Evolutionary conservation across 208 protist genomes (phyloP), one percentile per base, ranked within the genome.

Genomic region (Trypanosoma vivax): DNA sequence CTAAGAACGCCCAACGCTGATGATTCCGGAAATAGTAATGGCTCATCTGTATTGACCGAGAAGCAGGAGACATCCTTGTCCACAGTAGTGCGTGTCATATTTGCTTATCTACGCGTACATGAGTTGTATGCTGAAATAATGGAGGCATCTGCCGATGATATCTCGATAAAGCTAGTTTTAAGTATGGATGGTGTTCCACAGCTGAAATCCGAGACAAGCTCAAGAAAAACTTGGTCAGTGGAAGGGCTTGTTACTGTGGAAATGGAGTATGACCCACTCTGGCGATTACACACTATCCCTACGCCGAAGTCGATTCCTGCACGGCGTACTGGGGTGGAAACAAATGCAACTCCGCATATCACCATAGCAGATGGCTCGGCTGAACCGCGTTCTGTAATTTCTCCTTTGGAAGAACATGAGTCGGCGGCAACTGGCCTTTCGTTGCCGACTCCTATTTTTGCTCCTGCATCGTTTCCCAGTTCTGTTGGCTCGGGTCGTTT

Each of bases 91-190:
- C 50, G 60, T 33, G 60, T 66, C 37, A 60, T 66, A 35, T 66
- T 54, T 66, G 60, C 60, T 2, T 66, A 66, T 41, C 21, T 66
- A 7, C 60, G 60, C 23, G 54, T 66, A 54, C 60, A 66, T 42
- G 51, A 66, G 37, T 24, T 66, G 29, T 66, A 42, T 54, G 5
- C 56, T 18, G 50, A 66, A 16, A 45, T 66, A 16, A 49, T 52
- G 31, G 10, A 50, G 25, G 11, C 37, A 1, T 27, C 45, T 49
- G 1, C 29, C 0, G 13, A 13, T 14, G 51, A 66, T 49, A 35
- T 60, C 19, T 16, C 16, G 1, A 0, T 40, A 18, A 29, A 29
- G 19, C 19, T 66, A 1, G 25, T 66, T 30, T 2, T 50, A n/a
- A 46, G 60, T 16, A 41, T 16, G 21, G 34, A 57, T 9, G 42